Conservation (phyloP, 768 basidiomycete genomes). For the Auricularia auricula-judae region DNA sequence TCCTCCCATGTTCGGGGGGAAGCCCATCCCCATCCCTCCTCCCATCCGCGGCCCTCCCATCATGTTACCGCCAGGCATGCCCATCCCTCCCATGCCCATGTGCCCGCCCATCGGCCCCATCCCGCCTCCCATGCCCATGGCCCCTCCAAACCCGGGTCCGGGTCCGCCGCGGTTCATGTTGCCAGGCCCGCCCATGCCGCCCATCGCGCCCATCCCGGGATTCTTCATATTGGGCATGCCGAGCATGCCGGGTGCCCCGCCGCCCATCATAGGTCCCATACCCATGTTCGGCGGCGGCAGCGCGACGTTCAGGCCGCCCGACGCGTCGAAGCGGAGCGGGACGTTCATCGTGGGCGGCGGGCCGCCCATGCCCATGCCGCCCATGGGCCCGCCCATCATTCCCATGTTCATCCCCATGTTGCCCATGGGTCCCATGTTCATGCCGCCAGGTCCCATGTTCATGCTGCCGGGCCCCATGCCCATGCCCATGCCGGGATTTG, state of each 20-base stretch:
- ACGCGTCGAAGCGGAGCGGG: not conserved
- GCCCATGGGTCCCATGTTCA: conserved; percentile 3
- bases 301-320: not conserved
- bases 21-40: conserved; percentile 12
- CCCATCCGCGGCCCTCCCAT: conserved; percentile 12
- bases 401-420: conserved; percentile 1
- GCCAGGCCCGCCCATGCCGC: no score
- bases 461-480: conserved; percentile 18
- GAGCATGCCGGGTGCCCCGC: conserved; percentile 11
- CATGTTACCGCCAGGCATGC: conserved; percentile 9
- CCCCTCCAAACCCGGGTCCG: no score
- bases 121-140: no score
- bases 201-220: no score
- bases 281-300: not conserved
- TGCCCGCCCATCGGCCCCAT: no score
- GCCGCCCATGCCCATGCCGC: conserved; percentile 1
- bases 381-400: not conserved
- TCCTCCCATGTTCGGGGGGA: not conserved
- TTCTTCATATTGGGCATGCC: conserved; percentile 2
- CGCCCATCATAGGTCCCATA: conserved; percentile 9
- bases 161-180: no score
- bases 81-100: conserved; percentile 3
- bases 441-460: not conserved
- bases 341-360: not conserved
- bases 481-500: conserved; percentile 11